Evolutionary conservation across 805 yeast species (phyloP), one percentile per base, ranked within the genome.

Genomic region (Nakazawaea pomicola): DNA sequence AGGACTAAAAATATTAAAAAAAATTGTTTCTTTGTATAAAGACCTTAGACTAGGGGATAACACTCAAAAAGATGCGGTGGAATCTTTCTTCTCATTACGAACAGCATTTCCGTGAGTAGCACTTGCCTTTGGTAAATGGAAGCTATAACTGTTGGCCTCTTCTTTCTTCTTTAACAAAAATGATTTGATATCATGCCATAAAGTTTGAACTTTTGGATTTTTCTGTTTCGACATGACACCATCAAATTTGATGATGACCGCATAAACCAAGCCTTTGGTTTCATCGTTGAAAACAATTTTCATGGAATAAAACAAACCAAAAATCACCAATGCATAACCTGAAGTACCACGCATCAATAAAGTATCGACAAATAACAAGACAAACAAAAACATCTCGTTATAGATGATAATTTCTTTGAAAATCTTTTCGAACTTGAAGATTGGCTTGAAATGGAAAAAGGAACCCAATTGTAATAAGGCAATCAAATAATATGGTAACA

Each of bases 251-350:
- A 58, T 60, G 28, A 75, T 49, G 35, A 73, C 41, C 12, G 69
- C 58, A 34, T 54, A 60, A 43, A 76, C 58, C 49, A 74, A 63
- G 42, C 57, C 62, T 39, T 69, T 63, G 4, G 78, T 70, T 45
- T 67, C 68, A 45, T 64, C 65, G 56, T 67, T 69, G 54, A 69
- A 80, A 47, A 83, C 73, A 40, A 84, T 58, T 61, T 88, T 73
- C 49, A 84, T 62, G 89, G 91, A 83, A 62, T 77, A 80, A 55
- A 84, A 77, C 44, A 71, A 57, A 40, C 69, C 49, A 56, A 80
- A 81, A 33, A 74, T 54, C 12, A 70, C 70, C 53, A 84, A 65
- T 36, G 83, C 84, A 57, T 68, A 82, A 3, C 93, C 93, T 2
- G 88, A 70, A 10, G 84, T 69, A 33, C 81, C 81, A 60, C 82